A percentile compares a stretch with the other conserved stretches of the same genome.
phyloP scores from a whole-genome alignment of 179 eudicot species.

The Beta lomatogona region DNA sequence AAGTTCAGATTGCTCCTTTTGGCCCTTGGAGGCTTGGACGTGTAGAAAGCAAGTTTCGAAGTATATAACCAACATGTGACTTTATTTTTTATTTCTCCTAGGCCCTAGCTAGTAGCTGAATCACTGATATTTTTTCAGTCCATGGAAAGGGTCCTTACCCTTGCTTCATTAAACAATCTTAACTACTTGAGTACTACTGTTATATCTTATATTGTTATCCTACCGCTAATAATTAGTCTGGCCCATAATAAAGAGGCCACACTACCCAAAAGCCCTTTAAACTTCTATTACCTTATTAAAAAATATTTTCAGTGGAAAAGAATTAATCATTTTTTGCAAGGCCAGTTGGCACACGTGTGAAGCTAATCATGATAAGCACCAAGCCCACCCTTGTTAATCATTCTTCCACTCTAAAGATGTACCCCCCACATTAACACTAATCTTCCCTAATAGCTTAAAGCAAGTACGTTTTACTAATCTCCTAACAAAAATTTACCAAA shows the following conservation, averaged over 20 bases:
- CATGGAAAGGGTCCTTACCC: background rate
- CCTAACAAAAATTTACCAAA: background rate
- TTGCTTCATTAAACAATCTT: background rate
- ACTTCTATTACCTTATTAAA: conserved; percentile 1
- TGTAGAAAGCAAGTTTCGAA: background rate
- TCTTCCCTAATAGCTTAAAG: background rate
- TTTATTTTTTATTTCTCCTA: too few relatives aligned
- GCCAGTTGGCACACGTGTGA: conserved; percentile 85
- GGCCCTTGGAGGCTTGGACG: too few relatives aligned
- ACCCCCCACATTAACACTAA: conserved; percentile 21
- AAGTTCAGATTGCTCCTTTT: background rate
- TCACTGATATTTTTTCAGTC: background rate
- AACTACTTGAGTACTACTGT: background rate
- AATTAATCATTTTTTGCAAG: conserved; percentile 24
- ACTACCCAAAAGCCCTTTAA: conserved; percentile 5
- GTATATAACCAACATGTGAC: too few relatives aligned
- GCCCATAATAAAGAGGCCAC: conserved; percentile 12
- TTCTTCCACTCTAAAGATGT: conserved; percentile 34
- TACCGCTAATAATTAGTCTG: conserved; percentile 1
- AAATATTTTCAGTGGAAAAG: conserved; percentile 3
- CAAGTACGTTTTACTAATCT: background rate
- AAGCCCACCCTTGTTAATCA: conserved; percentile 46
- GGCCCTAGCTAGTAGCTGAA: too few relatives aligned
- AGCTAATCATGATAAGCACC: conserved; percentile 59
- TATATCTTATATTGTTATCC: background rate